Conservation (phyloP, 108 stramenopile genomes). For the Skeletonema potamos region DNA sequence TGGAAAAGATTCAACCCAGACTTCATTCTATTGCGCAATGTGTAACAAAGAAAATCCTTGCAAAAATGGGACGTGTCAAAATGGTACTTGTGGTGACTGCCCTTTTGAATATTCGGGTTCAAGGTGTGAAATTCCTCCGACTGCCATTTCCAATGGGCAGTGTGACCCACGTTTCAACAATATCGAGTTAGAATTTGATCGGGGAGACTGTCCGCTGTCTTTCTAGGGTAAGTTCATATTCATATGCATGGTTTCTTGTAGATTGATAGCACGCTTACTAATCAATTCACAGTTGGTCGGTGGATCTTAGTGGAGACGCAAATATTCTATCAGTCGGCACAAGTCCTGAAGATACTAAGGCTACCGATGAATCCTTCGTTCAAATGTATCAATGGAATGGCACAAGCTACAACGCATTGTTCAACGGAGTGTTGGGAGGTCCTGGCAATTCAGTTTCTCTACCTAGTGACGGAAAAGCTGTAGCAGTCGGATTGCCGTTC, state of each 20-base stretch:
- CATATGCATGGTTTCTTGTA: no score
- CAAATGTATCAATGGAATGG: slow-evolving; percentile 9
- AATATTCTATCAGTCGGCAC: slow-evolving; percentile 8
- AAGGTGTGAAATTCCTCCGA: not conserved
- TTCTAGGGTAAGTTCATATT: no score
- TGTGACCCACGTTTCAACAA: not conserved
- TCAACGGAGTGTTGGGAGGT: not conserved
- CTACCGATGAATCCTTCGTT: not conserved
- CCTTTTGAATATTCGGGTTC: not conserved
- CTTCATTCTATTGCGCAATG: not conserved
- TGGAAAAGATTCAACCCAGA: not conserved
- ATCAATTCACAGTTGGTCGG: not conserved
- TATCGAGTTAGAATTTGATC: not conserved
- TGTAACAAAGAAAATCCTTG: not conserved
- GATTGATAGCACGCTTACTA: no score
- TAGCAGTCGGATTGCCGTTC: slow-evolving; percentile 14
- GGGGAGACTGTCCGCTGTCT: not conserved
- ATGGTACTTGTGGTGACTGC: not conserved
- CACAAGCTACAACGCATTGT: not conserved
- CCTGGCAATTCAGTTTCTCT: not conserved
- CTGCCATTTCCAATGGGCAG: not conserved
- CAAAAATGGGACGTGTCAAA: not conserved
- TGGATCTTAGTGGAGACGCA: slow-evolving; percentile 8
- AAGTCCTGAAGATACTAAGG: not conserved
- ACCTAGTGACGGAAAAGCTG: slow-evolving; percentile 1